phyloP scores from a whole-genome alignment of 495 filamentous ascomycete genomes.

The Usnea hakonensis region DNA sequence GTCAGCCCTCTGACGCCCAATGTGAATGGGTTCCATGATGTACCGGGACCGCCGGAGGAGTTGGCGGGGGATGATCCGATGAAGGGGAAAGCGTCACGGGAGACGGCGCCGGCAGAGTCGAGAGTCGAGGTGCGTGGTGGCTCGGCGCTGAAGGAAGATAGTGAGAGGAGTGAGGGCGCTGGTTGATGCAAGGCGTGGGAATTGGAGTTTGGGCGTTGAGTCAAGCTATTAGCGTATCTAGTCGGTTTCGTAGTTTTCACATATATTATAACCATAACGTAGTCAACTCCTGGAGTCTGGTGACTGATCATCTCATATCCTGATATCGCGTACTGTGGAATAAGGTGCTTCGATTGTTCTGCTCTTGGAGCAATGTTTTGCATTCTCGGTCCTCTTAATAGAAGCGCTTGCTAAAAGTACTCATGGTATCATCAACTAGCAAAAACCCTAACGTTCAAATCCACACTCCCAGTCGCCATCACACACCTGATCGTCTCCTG shows the following conservation, averaged over 20 bases:
- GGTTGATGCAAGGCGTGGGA: not conserved
- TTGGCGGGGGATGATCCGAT: not conserved
- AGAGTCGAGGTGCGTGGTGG: not conserved
- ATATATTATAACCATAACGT: not conserved
- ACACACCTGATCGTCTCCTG: constrained; percentile 52
- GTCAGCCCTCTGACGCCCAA: not conserved
- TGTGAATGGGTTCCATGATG: not conserved
- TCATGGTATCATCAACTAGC: constrained; percentile 28
- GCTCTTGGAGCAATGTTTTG: not conserved
- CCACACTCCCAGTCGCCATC: constrained; percentile 57
- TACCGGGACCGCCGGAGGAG: not conserved
- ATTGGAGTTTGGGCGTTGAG: not conserved
- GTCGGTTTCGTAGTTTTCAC: not conserved
- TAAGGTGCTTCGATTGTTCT: not conserved
- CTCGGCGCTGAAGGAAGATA: not conserved
- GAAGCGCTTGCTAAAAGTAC: constrained; percentile 11
- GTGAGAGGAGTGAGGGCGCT: not conserved
- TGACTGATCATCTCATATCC: not conserved
- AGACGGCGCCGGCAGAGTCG: not conserved
- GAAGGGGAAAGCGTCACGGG: not conserved
- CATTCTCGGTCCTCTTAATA: not conserved
- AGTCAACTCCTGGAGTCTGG: not conserved
- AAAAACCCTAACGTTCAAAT: constrained; percentile 55
- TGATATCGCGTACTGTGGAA: not conserved
- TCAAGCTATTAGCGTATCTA: not conserved